Evolutionary conservation across 331 rosid genomes (phyloP).

Genomic region (Quercus phellos): DNA sequence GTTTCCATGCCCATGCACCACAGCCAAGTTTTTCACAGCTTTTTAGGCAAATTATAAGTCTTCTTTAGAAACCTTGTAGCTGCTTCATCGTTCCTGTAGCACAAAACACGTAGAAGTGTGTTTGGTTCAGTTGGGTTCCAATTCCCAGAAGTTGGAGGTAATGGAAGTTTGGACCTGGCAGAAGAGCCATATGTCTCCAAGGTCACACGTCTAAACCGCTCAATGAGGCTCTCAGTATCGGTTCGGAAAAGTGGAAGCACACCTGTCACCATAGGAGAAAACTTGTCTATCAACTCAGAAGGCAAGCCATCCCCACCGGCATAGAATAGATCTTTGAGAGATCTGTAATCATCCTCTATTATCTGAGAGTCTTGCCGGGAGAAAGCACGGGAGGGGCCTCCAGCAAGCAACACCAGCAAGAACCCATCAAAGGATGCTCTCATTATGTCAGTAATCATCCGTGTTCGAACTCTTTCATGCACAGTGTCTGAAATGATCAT

Average conservation of each 20-base stretch:
- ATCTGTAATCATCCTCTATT: conserved; percentile 80
- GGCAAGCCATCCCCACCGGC: conserved; percentile 92
- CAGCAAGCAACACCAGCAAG: conserved; percentile 84
- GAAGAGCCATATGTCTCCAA: conserved; percentile 58
- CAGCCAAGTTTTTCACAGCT: conserved; percentile 42
- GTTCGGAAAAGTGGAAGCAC: conserved; percentile 61
- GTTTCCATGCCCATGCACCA: conserved; percentile 21
- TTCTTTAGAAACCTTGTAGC: conserved; percentile 89
- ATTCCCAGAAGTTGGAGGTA: conserved; percentile 83
- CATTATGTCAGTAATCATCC: conserved; percentile 70
- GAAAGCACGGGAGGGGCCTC: conserved; percentile 86
- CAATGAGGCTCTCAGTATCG: conserved; percentile 62
- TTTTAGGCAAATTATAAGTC: conserved; percentile 83
- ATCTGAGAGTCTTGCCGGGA: conserved; percentile 57
- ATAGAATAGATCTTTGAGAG: conserved; percentile 78
- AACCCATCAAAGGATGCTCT: conserved; percentile 93
- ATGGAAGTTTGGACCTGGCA: conserved; percentile 71
- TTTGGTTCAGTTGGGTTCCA: conserved; percentile 90
- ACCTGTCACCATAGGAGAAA: conserved; percentile 49
- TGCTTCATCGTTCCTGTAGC: conserved; percentile 83
- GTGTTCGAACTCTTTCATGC: conserved; percentile 72
- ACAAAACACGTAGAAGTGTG: conserved; percentile 76
- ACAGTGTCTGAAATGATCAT: conserved; percentile 67
- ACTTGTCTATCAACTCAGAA: conserved; percentile 65
- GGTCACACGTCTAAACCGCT: conserved; percentile 55